Conservation (phyloP, 1,139 yeast genomes). For the Scheffersomyces illinoinensis region DNA sequence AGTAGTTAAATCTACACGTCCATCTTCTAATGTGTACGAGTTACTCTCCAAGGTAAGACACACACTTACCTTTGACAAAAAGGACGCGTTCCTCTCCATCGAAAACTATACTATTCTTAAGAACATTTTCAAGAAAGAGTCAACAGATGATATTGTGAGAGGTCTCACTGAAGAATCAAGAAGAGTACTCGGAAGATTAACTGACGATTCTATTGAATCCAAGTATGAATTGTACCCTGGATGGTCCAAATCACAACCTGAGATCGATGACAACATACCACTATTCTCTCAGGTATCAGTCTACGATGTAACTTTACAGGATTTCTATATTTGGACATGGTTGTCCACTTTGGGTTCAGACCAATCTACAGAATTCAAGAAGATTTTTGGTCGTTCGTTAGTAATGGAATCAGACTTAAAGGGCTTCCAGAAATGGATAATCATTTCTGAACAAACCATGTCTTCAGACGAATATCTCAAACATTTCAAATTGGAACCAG, state of each 20-base stretch:
- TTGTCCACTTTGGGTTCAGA: slow-evolving; percentile 75
- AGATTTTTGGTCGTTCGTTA: slow-evolving; percentile 75
- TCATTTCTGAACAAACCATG: slow-evolving; percentile 68
- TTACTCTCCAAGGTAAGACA: slow-evolving; percentile 60
- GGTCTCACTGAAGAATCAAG: slow-evolving; percentile 75
- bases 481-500: slow-evolving; percentile 18
- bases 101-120: slow-evolving; percentile 80
- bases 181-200: slow-evolving; percentile 61
- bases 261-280: slow-evolving; percentile 35
- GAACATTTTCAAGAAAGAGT: slow-evolving; percentile 63
- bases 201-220: slow-evolving; percentile 45
- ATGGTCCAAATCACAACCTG: slow-evolving; percentile 35
- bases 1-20: slow-evolving; percentile 60
- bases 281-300: slow-evolving; percentile 52
- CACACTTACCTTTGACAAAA: slow-evolving; percentile 67
- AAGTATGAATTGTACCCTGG: slow-evolving; percentile 43
- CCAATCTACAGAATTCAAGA: slow-evolving; percentile 64
- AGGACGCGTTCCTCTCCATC: slow-evolving; percentile 67
- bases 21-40: slow-evolving; percentile 51
- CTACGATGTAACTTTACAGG: slow-evolving; percentile 72
- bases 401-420: slow-evolving; percentile 71
- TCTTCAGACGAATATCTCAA: slow-evolving; percentile 41
- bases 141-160: slow-evolving; percentile 56
- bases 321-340: slow-evolving; percentile 93
- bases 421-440: slow-evolving; percentile 83